Base-by-base conservation (phyloP, 2,329 filamentous ascomycete species). In the Neofusicoccum laricinum region DNA sequence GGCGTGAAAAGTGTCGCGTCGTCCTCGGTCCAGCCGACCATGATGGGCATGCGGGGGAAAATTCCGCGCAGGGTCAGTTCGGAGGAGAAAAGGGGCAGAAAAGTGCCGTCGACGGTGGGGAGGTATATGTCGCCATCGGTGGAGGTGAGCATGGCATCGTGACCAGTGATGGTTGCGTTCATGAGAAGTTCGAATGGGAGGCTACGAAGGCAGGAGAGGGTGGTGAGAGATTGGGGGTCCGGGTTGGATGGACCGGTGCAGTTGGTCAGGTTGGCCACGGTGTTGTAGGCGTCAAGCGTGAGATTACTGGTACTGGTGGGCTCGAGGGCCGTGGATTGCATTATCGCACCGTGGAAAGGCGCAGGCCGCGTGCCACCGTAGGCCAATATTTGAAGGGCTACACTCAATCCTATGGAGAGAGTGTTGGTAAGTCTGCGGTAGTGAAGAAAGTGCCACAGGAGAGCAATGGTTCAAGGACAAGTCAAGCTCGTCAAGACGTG, bases 61-160 rank as follows among this genome's bases (percentile, higher is more conserved):
- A 71, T 71, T 21, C 80, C 79, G 48, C 77, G 69, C 0, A 68
- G 70, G 21, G 82, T 71, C 10, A 83, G 74, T 63, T 76, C 68
- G 6, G 78, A 80, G 1, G 81, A 78, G 4, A 80, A 70, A 1
- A 72, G 77, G 30, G 81, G 81, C n/a, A 84, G 71, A 67, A 82
- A 82, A 67, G 83, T 81, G 14, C 78, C 79, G 65, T 85, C 82
- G 0, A 84, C 79, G 0, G 73, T 77, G 0, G 83, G 83, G 0
- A 84, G 43, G 79, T 81, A 85, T 57, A 83, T 78, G 63, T 85
- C 83, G 12, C 83, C 82, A 58, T 75, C 69, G 46, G 77, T 78
- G 43, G 73, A 70, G 2, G 61, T 66, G 15, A 77, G 74, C 55
- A 78, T 80, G 4, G 67, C 69, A 8, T 66, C 48, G 61, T 82